Evolutionary conservation across 164 flowering plant species (phyloP).

Genomic region (Liriodendron chinense): DNA sequence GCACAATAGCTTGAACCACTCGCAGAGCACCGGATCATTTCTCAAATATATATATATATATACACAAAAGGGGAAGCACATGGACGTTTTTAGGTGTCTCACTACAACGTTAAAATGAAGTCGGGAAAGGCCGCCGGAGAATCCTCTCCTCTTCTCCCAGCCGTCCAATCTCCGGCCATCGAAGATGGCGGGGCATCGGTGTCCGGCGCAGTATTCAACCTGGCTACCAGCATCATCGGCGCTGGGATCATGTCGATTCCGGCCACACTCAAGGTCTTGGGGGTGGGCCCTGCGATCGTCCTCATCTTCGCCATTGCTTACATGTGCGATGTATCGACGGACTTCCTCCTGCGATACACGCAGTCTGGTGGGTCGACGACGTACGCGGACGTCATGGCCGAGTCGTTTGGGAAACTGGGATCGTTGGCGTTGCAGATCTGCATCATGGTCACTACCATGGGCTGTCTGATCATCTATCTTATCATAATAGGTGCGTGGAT

Average conservation of each 20-base stretch:
- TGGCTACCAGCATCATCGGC: constrained; percentile 87
- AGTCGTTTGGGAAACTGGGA: constrained; percentile 73
- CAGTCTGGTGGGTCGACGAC: constrained; percentile 49
- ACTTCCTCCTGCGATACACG: constrained; percentile 68
- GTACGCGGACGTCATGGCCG: constrained; percentile 80
- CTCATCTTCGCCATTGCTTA: constrained; percentile 54
- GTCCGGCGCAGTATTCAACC: constrained; percentile 81
- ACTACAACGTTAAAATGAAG: not conserved
- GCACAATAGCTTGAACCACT: too few species aligned
- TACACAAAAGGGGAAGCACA: too few species aligned
- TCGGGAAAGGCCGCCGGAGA: constrained; percentile 21
- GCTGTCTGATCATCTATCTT: constrained; percentile 61
- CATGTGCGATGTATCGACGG: constrained; percentile 64
- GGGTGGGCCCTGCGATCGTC: constrained; percentile 61
- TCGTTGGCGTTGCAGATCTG: constrained; percentile 63
- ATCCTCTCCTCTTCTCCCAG: constrained; percentile 34
- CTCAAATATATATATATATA: too few species aligned
- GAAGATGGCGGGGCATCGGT: constrained; percentile 30
- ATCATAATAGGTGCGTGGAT: constrained; percentile 71
- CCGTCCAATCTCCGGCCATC: not conserved
- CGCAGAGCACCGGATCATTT: too few species aligned
- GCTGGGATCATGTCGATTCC: constrained; percentile 99
- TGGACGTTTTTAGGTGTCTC: too few species aligned
- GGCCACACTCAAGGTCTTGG: constrained; percentile 81
- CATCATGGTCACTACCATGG: constrained; percentile 62